Percentiles rank a stretch among this genome's conserved stretches.
Evolutionary conservation across 2,329 filamentous ascomycete genomes (phyloP).

Genomic region (Fusarium pilosicola): DNA sequence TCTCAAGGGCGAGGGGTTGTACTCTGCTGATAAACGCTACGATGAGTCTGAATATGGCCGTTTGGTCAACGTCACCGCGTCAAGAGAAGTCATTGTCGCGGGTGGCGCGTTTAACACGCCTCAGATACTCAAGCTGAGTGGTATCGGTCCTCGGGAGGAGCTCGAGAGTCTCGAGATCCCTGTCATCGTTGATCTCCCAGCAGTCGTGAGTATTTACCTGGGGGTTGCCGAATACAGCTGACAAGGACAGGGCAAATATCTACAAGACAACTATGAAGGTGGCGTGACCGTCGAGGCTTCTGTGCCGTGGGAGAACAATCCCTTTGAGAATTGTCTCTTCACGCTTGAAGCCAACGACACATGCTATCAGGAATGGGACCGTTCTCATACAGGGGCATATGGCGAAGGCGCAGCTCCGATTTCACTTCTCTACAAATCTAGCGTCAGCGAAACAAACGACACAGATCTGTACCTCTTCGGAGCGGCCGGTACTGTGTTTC

Average conservation of each 20-base stretch:
- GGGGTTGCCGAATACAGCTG: neutral
- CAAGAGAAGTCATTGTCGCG: constrained; percentile 36
- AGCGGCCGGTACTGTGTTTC: constrained; percentile 41
- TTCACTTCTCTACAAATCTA: constrained; percentile 43
- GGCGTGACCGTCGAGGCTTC: constrained; percentile 34
- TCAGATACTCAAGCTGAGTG: constrained; percentile 62
- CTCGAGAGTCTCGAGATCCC: constrained; percentile 50
- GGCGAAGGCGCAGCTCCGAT: constrained; percentile 39
- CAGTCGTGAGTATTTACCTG: constrained; percentile 12
- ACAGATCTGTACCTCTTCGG: constrained; percentile 47
- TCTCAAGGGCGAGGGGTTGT: constrained; percentile 52
- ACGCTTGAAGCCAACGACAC: constrained; percentile 42
- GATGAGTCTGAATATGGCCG: constrained; percentile 12
- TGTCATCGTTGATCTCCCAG: constrained; percentile 62
- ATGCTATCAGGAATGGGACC: constrained; percentile 49
- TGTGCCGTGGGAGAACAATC: constrained; percentile 28
- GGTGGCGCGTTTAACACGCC: constrained; percentile 41
- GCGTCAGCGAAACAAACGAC: constrained; percentile 40
- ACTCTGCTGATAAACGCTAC: constrained; percentile 51
- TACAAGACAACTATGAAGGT: constrained; percentile 46
- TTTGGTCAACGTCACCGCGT: constrained; percentile 20
- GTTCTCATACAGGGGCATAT: constrained; percentile 32
- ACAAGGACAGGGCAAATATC: constrained; percentile 20
- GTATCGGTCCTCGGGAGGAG: constrained; percentile 55
- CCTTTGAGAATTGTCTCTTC: constrained; percentile 13